phyloP scores from a whole-genome alignment of 495 filamentous ascomycete species.

The Annulohypoxylon moriforme region DNA sequence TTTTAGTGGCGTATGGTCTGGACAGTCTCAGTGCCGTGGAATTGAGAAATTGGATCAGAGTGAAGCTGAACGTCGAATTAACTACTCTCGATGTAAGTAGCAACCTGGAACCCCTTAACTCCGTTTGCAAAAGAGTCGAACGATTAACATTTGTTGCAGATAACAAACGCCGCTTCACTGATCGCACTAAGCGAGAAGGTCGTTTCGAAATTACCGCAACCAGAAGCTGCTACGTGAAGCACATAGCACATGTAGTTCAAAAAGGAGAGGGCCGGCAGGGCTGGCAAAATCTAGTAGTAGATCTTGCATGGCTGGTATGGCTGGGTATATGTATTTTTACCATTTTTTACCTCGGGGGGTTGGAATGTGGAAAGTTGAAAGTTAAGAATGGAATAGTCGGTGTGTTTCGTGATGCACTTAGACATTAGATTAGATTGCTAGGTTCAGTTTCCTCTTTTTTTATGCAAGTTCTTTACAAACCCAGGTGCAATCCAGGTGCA shows the following conservation, averaged over 20 bases:
- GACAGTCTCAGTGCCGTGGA: no score
- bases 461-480: conserved; percentile 20
- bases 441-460: conserved; percentile 4
- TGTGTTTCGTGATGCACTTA: not conserved
- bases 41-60: no score
- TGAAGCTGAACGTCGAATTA: no score
- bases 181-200: conserved; percentile 8
- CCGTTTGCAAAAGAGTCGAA: not conserved
- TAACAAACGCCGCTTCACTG: conserved; percentile 2
- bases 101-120: not conserved
- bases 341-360: not conserved
- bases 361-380: not conserved
- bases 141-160: not conserved
- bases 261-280: not conserved
- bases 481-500: conserved; percentile 7
- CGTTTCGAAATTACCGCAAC: conserved; percentile 12
- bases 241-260: no score
- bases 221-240: not conserved
- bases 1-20: no score
- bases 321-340: not conserved
- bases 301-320: not conserved
- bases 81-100: not conserved
- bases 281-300: no score
- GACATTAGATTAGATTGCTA: not conserved
- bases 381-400: not conserved